Evolutionary conservation across 73 alveolate genomes (phyloP), one percentile per base, ranked within the genome.

Genomic region (Paramecium sonneborni): DNA sequence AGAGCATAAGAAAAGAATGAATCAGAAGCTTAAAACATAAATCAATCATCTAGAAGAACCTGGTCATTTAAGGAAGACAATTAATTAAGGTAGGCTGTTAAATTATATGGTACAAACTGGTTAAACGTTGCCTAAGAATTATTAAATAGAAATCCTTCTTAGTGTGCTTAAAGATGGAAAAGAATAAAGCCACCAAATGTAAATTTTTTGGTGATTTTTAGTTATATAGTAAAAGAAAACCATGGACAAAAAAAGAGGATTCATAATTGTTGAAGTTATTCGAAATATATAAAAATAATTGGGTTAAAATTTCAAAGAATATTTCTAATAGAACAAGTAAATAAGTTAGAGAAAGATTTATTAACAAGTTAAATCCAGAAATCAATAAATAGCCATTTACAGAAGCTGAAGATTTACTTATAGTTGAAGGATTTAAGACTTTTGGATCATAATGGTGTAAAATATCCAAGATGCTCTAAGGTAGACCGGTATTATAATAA

Each of bases 301-400:
- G 93, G 93, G 76, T 46, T 20, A 20, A 56, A 79, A 68, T 87
- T 35, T 89, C 93, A 4, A n/a, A 87, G 38, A 86, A 67, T 41
- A 67, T 87, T 6, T 57, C 74, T 23, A 62, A 79, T 18, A 35
- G 86, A 23, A 95, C 98, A 76, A 99, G 99, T 26, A 98, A 98
- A 86, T 95, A 97, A 90, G 97, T 99, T 86, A 84, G 99, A 85
- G 99, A 98, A 92, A 95, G 99, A 68, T 98, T 98, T 98, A 97
- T 96, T 84, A 98, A 98, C 92, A 98, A 98, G 67, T 86, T 98
- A 18, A 99, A 97, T 76, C 99, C 99, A 48, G 92, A 94, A 9
- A 97, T 98, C 21, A 94, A 93, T 48, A 96, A 96, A 76, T 94
- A 92, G 14, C 97, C 97, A 57, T 97, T 98, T 92, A 92, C 98